A percentile compares a stretch with the other conserved stretches of the same genome.
phyloP scores from a whole-genome alignment of 2,329 filamentous ascomycete species.

The Xylaria polymorpha region DNA sequence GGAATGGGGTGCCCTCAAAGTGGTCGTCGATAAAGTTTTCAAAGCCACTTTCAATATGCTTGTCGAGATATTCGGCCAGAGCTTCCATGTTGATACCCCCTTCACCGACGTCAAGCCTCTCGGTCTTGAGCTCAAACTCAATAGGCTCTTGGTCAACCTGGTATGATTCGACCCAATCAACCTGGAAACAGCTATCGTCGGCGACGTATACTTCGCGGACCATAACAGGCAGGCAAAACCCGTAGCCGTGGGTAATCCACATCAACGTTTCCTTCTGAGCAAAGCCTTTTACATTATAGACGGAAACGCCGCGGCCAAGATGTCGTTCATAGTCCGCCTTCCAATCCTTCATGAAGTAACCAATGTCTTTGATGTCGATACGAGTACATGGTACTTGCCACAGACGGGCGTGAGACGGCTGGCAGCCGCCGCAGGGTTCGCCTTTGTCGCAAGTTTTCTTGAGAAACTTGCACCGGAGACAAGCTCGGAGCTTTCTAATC shows the following conservation, averaged over 20 bases:
- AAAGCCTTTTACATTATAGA: conserved; percentile 94
- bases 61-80: conserved; percentile 92
- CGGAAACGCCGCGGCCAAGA: conserved; percentile 84
- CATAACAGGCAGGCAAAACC: conserved; percentile 90
- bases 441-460: conserved; percentile 99
- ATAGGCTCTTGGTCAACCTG: conserved; percentile 75
- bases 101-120: conserved; percentile 87
- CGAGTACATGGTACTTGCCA: conserved; percentile 99
- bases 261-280: conserved; percentile 74
- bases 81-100: conserved; percentile 85
- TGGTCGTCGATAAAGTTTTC: conserved; percentile 95
- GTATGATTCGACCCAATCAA: conserved; percentile 91
- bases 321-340: conserved; percentile 96
- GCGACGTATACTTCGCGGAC: conserved; percentile 93
- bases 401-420: conserved; percentile 92
- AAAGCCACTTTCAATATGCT: conserved; percentile 91
- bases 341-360: conserved; percentile 99
- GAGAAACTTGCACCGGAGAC: conserved; percentile 95
- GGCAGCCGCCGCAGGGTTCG: conserved; percentile 93
- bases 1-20: conserved; percentile 93
- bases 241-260: conserved; percentile 97
- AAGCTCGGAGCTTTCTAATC: conserved; percentile 93
- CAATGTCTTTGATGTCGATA: conserved; percentile 98
- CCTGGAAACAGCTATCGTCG: conserved; percentile 90
- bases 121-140: conserved; percentile 87